Percentiles rank a stretch among this genome's conserved stretches.
Conservation (phyloP, 129 eudicot species). For the Scalesia atractyloides region DNA sequence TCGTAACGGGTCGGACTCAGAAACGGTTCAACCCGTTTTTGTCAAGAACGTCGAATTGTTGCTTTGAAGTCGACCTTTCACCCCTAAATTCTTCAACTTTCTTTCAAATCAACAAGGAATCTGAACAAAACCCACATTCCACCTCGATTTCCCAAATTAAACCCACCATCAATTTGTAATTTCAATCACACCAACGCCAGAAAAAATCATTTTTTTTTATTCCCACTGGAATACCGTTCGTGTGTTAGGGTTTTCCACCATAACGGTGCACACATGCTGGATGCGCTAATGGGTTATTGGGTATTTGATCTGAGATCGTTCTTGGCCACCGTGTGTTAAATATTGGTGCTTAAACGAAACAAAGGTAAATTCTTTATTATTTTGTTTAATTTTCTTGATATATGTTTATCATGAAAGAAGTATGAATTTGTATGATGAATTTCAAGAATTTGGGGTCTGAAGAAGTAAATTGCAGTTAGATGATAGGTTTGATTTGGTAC, state of each 20-base stretch:
- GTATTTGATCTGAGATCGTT: neutral
- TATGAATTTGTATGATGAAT: neutral
- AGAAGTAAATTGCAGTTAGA: neutral
- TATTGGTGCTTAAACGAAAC: neutral
- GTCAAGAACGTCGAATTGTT: neutral
- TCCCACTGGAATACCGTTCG: neutral
- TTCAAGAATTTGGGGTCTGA: neutral
- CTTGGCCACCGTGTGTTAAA: neutral
- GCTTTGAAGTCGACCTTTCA: neutral
- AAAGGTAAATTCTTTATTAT: constrained; percentile 4
- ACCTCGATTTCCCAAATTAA: neutral
- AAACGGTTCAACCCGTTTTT: too few species aligned
- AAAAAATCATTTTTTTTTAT: neutral
- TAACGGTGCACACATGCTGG: neutral
- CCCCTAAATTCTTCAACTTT: neutral
- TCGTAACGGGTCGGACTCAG: too few species aligned
- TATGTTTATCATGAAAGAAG: neutral
- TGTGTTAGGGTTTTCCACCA: constrained; percentile 23
- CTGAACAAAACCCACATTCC: neutral
- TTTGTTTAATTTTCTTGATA: neutral
- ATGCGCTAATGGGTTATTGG: neutral
- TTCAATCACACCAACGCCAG: neutral
- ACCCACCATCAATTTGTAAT: neutral
- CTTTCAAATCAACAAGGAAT: constrained; percentile 3
- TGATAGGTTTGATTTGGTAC: neutral